A percentile compares a stretch with the other conserved stretches of the same genome.
phyloP scores from a whole-genome alignment of 208 protist species.

The Leishmania aethiopica region DNA sequence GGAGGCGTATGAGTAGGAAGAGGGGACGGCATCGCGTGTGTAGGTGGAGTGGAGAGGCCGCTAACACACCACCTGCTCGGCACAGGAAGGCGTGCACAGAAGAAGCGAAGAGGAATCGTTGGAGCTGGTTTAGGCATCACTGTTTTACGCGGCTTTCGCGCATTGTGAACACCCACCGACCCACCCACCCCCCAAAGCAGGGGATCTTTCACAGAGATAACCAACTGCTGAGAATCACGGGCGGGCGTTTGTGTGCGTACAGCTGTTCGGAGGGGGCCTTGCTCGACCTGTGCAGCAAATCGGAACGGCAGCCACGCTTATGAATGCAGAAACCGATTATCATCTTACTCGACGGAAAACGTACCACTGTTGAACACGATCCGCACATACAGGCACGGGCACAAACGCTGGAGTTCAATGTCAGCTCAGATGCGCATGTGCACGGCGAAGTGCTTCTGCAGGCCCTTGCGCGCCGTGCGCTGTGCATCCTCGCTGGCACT shows the following conservation, averaged over 20 bases:
- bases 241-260: neutral
- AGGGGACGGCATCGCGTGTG: neutral
- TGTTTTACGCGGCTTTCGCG: neutral
- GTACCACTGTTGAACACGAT: neutral
- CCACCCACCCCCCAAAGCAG: too few relatives aligned
- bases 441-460: constrained; percentile 86
- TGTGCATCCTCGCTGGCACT: constrained; percentile 87
- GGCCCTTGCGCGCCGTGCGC: constrained; percentile 78
- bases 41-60: neutral
- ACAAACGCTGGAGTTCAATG: neutral
- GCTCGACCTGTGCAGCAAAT: neutral
- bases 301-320: neutral
- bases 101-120: neutral
- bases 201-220: neutral
- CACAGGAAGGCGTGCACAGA: neutral
- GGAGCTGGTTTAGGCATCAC: neutral
- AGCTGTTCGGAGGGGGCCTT: neutral
- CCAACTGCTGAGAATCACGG: neutral
- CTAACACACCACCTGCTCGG: neutral
- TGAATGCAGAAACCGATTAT: neutral
- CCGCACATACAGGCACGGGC: neutral
- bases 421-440: constrained; percentile 51
- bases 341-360: neutral
- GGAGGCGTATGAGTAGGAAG: neutral
- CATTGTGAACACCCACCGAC: neutral